Base-by-base conservation (phyloP, 164 flowering plant genomes). In the Hamamelis virginiana region DNA sequence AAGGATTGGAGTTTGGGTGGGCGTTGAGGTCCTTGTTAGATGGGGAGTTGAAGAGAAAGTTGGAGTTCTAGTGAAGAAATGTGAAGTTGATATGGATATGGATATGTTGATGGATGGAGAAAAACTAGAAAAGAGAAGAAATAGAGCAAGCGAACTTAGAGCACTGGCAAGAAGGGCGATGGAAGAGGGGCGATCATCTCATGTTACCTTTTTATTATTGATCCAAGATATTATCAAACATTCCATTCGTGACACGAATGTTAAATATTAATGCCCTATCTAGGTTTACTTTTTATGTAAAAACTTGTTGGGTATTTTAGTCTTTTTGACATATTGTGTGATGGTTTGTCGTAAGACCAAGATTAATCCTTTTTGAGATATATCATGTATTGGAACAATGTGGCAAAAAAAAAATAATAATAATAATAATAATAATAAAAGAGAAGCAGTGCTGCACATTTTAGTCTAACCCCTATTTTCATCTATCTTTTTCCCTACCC, bases 181-280 rank as follows among this genome's bases (percentile, higher is more conserved):
- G 56, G 57, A 47, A 47, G 67, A 64, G 4, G 67, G 67, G 2
- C 57, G 67, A 8, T 47, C 67, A 14, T 64, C 67, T 11, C 53
- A 64, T n/a, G 19, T 18, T n/a, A 64, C 26, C 26, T n/a, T 47
- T 43, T 64, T 53, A 47, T 19, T 48, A 1, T 64, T 64, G 33
- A 48, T 64, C 8, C 56, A 64, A 27, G 19, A 23, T 25, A 48
- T 64, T 18, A 16, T 51, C 55, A 51, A 16, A 1, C 19, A 51
- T 16, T 51, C 9, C 5, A 16, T 21, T 18, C 21, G n/a, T 51
- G 55, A 51, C 19, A n/a, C 16, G 41, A 33, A 6, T 33, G n/a
- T n/a, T n/a, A n/a, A n/a, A n/a, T n/a, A n/a, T n/a, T n/a, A n/a
- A n/a, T n/a, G n/a, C n/a, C n/a, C n/a, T n/a, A n/a, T n/a, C n/a